Evolutionary conservation across 345 rosid species (phyloP).

Genomic region (Ceriops decandra): DNA sequence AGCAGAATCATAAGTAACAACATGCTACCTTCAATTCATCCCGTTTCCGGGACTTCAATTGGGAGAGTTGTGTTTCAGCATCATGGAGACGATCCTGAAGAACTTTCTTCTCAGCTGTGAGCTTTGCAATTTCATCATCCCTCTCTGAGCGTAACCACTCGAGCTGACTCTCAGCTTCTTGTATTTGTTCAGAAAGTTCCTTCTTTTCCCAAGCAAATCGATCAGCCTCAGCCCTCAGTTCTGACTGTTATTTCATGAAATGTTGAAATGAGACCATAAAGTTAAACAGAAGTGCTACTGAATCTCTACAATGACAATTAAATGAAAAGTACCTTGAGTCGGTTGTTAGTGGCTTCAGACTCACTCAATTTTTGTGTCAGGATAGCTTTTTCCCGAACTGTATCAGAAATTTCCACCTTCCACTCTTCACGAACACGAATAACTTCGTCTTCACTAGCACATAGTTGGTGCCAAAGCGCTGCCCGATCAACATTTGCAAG

Average conservation of each 20-base stretch:
- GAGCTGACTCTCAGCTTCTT: slow-evolving; percentile 87
- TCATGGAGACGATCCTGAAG: slow-evolving; percentile 95
- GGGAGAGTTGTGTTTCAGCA: slow-evolving; percentile 78
- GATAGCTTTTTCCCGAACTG: slow-evolving; percentile 61
- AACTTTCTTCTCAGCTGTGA: slow-evolving; percentile 67
- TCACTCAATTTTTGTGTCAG: slow-evolving; percentile 70
- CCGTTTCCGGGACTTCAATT: slow-evolving; percentile 82
- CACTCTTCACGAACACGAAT: slow-evolving; percentile 62
- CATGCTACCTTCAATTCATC: slow-evolving; percentile 87
- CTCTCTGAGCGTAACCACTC: slow-evolving; percentile 96
- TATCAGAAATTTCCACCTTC: slow-evolving; percentile 57
- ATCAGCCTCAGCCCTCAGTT: slow-evolving; percentile 85
- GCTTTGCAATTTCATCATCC: slow-evolving; percentile 74
- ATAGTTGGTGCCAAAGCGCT: slow-evolving; percentile 88
- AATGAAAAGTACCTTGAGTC: slow-evolving; percentile 65
- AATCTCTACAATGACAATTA: slow-evolving; percentile 17
- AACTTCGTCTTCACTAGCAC: slow-evolving; percentile 78
- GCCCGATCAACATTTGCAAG: slow-evolving; percentile 90
- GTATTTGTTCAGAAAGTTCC: slow-evolving; percentile 77
- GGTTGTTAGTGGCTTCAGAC: slow-evolving; percentile 60
- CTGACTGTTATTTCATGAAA: slow-evolving; percentile 58
- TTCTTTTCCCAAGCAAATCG: slow-evolving; percentile 81
- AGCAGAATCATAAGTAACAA: not conserved
- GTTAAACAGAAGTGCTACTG: slow-evolving; percentile 6
- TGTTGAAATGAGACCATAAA: slow-evolving; percentile 11